These are phyloP conservation scores for Cercospora berteroae DNA, from an alignment of 2,329 filamentous ascomycete species.

Conservation along the genomic window DNA sequence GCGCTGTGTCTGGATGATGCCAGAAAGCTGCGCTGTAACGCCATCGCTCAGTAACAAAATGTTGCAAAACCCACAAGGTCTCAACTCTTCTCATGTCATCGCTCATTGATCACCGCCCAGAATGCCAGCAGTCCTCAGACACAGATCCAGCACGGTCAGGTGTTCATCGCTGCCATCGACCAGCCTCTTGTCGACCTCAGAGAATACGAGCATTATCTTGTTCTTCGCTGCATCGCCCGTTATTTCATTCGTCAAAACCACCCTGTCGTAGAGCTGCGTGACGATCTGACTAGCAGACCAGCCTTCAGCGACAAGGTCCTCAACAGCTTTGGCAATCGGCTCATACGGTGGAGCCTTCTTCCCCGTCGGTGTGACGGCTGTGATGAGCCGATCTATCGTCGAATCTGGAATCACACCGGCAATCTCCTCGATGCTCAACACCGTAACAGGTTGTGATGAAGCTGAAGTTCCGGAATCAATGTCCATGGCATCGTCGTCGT, in stretches of 20 bases:
- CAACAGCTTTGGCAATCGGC: slow-evolving; percentile 73
- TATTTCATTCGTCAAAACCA: slow-evolving; percentile 75
- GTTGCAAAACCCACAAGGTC: too few species aligned
- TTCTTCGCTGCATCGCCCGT: slow-evolving; percentile 86
- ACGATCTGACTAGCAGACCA: slow-evolving; percentile 94
- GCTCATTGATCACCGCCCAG: slow-evolving; percentile 19
- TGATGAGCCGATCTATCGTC: slow-evolving; percentile 68
- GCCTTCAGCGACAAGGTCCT: slow-evolving; percentile 90
- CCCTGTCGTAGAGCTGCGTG: slow-evolving; percentile 75
- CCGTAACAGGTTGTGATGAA: slow-evolving; percentile 56
- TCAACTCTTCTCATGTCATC: too few species aligned
- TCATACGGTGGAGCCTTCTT: slow-evolving; percentile 61
- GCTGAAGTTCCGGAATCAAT: slow-evolving; percentile 37
- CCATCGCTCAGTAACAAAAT: too few species aligned
- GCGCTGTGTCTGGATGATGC: too few species aligned
- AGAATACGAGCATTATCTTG: slow-evolving; percentile 83
- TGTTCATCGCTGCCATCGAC: slow-evolving; percentile 96
- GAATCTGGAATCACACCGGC: slow-evolving; percentile 83
- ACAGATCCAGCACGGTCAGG: slow-evolving; percentile 80
- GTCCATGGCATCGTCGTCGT: slow-evolving; percentile 55
- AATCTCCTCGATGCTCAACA: slow-evolving; percentile 86
- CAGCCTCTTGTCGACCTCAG: slow-evolving; percentile 88
- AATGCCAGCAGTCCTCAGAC: slow-evolving; percentile 62
- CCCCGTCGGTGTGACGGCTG: slow-evolving; percentile 67
- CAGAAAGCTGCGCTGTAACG: too few species aligned